Evolutionary conservation across 176 grass and related monocot species (phyloP).

Genomic region (Cenchrus purpureus): DNA sequence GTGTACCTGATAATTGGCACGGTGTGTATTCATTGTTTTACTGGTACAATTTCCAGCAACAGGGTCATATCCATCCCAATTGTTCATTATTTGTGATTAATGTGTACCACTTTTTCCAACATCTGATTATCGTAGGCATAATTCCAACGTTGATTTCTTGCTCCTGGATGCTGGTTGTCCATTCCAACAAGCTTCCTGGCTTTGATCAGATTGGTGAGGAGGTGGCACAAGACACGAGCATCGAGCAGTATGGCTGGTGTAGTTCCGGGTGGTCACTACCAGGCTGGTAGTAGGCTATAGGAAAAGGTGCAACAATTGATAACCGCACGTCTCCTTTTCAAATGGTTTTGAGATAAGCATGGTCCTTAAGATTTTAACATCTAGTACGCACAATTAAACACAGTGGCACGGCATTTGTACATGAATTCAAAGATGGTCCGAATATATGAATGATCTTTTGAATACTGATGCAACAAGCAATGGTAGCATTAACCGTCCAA

Average conservation of each 20-base stretch:
- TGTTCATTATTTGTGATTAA: not conserved
- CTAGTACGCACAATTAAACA: too few relatives aligned
- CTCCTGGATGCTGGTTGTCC: not conserved
- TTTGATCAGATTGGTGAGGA: not conserved
- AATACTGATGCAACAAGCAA: too few relatives aligned
- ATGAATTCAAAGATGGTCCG: not conserved
- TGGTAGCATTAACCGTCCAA: too few relatives aligned
- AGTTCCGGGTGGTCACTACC: not conserved
- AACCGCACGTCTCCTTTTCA: not conserved
- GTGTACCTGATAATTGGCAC: slow-evolving; percentile 72
- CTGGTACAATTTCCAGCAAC: not conserved
- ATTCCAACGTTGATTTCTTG: not conserved
- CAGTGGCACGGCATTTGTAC: not conserved
- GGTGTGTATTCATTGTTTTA: slow-evolving; percentile 12
- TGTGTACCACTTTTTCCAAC: not conserved
- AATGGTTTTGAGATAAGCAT: too few relatives aligned
- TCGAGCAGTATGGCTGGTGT: too few relatives aligned
- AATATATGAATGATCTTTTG: not conserved
- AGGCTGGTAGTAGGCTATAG: not conserved
- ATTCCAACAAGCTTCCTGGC: not conserved
- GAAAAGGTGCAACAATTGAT: not conserved
- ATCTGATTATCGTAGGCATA: not conserved
- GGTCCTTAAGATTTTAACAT: too few relatives aligned
- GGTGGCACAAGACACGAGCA: not conserved
- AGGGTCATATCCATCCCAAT: not conserved